A percentile compares a stretch with the other conserved stretches of the same genome.
These are phyloP conservation scores for Talaromyces sp. DNA, from an alignment of 2,329 filamentous ascomycete species.

Conservation along the genomic window DNA sequence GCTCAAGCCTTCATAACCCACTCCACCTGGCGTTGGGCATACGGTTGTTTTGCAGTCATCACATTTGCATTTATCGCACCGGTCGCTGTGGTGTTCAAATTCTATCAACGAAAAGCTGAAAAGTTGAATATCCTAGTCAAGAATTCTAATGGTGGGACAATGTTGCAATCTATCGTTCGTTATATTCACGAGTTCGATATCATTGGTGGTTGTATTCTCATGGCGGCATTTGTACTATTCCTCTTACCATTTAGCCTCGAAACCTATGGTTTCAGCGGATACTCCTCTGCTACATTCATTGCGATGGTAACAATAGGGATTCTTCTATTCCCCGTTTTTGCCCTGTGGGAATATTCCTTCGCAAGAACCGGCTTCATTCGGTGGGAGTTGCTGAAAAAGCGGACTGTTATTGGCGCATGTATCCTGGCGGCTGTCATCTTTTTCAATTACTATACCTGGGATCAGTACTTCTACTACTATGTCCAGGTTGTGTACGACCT, in stretches of 20 bases:
- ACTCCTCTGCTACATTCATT: constrained; percentile 44
- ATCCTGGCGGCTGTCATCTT: constrained; percentile 45
- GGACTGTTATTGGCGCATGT: constrained; percentile 50
- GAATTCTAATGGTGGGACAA: constrained; percentile 41
- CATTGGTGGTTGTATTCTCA: constrained; percentile 55
- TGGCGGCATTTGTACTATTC: constrained; percentile 57
- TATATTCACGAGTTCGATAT: constrained; percentile 61
- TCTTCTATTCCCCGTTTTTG: constrained; percentile 49
- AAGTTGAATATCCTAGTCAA: constrained; percentile 47
- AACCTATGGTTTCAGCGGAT: constrained; percentile 31
- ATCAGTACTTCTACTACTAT: constrained; percentile 50
- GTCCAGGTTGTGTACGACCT: constrained; percentile 49
- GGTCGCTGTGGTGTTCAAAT: constrained; percentile 49
- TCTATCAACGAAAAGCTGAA: constrained; percentile 54
- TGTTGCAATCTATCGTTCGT: constrained; percentile 43
- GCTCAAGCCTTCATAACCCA: constrained; percentile 45
- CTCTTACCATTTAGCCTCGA: constrained; percentile 61
- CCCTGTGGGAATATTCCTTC: constrained; percentile 49
- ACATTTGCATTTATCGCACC: constrained; percentile 52
- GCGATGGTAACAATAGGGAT: constrained; percentile 50
- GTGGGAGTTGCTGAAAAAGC: constrained; percentile 45
- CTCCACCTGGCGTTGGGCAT: constrained; percentile 58
- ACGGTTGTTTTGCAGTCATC: constrained; percentile 57
- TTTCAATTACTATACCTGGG: constrained; percentile 50
- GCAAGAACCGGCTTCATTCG: constrained; percentile 51